Base-by-base conservation (phyloP, 768 basidiomycete genomes). In the Hericium rajendrae region DNA sequence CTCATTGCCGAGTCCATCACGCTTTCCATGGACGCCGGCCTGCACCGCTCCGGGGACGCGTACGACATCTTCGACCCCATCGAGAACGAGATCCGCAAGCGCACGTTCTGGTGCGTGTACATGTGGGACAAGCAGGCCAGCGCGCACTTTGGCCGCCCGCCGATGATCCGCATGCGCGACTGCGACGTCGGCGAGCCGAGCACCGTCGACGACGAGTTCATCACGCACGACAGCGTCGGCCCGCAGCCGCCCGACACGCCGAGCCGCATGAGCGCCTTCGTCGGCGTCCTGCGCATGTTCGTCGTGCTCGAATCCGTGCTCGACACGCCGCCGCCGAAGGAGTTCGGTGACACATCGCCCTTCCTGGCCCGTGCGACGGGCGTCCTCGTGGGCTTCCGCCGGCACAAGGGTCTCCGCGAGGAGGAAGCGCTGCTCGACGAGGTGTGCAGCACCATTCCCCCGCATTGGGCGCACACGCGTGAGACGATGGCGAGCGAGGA, bases 81-180 rank as follows among this genome's bases (percentile, higher is more conserved):
- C 61, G 93, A 94, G 69, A 87, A 89, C 59, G 91, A 95, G 69
- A 84, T 93, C 28, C 81, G 94, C 57, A 95, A 94, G 71, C 84
- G 93, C 63, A 95, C 94, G 0, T 97, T 97, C 70, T 97, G 93
- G 92, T 91, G 91, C 58, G 91, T 94, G 26, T 97, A 95, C 71
- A 79, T 91, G 52, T 95, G 94, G 94, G 94, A 97, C 72, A 95
- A 97, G 72, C 93, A 94, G 66, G 82, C 93, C 6, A 76, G 83
- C 11, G 87, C 89, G 57, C 87, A 91, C 70, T 94, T 95, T 68
- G 93, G 94, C 24, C 77, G 93, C 24, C 93, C 93, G 37, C 84
- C 92, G 2, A 81, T 94, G 76, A 78, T 97, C 62, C 81, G 92
- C 49, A 71, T 94, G 59, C 78, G 90, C 60, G 93, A 95, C 67